phyloP scores from a whole-genome alignment of 805 yeast species.

The Blastobotrys terrestris region DNA sequence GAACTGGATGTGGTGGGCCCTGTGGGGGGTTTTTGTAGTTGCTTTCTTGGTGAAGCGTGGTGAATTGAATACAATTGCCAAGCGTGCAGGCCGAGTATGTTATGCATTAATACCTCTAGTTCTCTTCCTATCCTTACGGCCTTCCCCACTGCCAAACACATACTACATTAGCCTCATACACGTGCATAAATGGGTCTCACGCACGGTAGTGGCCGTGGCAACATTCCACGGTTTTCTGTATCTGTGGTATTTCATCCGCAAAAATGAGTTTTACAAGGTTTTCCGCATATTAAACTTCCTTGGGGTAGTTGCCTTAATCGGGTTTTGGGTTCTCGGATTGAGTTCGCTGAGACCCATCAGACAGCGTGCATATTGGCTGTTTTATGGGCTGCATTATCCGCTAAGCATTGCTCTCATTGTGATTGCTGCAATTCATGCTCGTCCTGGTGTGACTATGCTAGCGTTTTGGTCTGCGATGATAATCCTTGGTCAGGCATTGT shows the following conservation, averaged over 20 bases:
- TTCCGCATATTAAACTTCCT: conserved; percentile 52
- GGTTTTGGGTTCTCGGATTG: conserved; percentile 54
- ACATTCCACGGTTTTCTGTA: conserved; percentile 52
- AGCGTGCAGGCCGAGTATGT: conserved; percentile 71
- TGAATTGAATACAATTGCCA: conserved; percentile 55
- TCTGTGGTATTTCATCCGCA: conserved; percentile 44
- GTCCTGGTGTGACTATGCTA: conserved; percentile 64
- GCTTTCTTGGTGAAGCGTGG: conserved; percentile 36
- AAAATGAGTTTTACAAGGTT: conserved; percentile 44
- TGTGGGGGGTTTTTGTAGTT: conserved; percentile 48
- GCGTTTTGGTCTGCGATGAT: conserved; percentile 49
- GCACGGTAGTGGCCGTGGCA: conserved; percentile 65
- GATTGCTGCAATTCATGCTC: conserved; percentile 65
- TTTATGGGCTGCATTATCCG: conserved; percentile 65
- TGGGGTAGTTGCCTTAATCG: conserved; percentile 65
- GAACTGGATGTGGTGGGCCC: conserved; percentile 13
- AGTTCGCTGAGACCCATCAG: conserved; percentile 66
- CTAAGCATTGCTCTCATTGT: conserved; percentile 73
- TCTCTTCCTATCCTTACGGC: conserved; percentile 67
- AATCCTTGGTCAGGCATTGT: conserved; percentile 51
- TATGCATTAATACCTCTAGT: conserved; percentile 73
- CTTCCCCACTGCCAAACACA: conserved; percentile 77
- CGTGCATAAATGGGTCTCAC: conserved; percentile 85
- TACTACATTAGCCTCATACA: conserved; percentile 69
- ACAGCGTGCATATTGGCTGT: conserved; percentile 52